Conservation (phyloP, 345 rosid species). For the Stellera chamaejasme region DNA sequence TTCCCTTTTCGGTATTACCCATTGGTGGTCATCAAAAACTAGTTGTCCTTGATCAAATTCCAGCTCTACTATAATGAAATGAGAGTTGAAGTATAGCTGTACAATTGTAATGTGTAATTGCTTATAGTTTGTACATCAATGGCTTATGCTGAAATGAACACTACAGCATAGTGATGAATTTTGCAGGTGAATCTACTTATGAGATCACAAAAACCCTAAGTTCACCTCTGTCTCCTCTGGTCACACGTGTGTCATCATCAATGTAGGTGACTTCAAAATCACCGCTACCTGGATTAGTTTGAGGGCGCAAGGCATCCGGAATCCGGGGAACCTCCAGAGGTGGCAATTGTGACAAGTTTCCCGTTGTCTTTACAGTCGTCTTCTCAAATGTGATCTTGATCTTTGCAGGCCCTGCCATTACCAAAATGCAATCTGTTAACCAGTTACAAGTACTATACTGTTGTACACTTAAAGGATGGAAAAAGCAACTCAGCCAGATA, state of each 20-base stretch:
- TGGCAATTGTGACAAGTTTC: constrained; percentile 69
- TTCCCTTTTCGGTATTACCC: too few relatives aligned
- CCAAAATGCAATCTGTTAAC: neutral
- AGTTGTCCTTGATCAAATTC: too few relatives aligned
- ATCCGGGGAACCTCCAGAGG: constrained; percentile 65
- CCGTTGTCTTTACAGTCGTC: constrained; percentile 68
- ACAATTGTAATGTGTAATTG: neutral
- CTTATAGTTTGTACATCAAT: neutral
- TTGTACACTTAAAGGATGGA: neutral
- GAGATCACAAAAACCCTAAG: constrained; percentile 70
- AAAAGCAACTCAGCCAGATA: neutral
- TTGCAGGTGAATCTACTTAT: constrained; percentile 11
- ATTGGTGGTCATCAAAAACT: too few relatives aligned
- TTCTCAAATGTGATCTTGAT: constrained; percentile 69
- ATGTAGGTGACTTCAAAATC: constrained; percentile 80
- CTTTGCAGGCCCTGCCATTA: constrained; percentile 52
- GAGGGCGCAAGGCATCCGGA: constrained; percentile 64
- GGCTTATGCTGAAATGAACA: neutral
- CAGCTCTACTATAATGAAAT: too few relatives aligned
- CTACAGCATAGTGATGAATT: too few relatives aligned
- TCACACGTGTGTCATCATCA: constrained; percentile 57
- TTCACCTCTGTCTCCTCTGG: constrained; percentile 87
- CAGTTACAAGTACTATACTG: neutral
- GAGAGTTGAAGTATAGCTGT: too few relatives aligned
- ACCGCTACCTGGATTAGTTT: constrained; percentile 52